Evolutionary conservation across 1,284 basidiomycete species (phyloP).

Genomic region (Ustilago trichophora): DNA sequence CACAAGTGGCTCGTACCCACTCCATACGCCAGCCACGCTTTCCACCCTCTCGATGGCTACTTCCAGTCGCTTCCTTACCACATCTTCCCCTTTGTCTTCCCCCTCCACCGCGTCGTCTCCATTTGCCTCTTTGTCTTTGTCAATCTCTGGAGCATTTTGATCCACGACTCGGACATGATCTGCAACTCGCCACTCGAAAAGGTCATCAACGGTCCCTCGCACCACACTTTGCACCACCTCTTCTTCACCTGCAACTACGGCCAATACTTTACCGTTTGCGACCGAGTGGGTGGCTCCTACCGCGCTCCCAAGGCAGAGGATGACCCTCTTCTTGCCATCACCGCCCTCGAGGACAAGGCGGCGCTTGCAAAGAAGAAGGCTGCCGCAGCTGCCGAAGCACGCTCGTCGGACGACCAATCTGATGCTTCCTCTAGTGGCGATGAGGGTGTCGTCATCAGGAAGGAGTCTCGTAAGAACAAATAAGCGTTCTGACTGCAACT

Average conservation of each 20-base stretch:
- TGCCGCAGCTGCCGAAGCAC: background rate
- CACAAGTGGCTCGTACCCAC: conserved; percentile 99
- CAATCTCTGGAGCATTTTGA: conserved; percentile 69
- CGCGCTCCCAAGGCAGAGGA: conserved; percentile 82
- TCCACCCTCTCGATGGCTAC: conserved; percentile 96
- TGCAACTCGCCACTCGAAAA: conserved; percentile 88
- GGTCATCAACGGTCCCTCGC: conserved; percentile 95
- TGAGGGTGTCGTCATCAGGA: conserved; percentile 38
- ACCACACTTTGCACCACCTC: conserved; percentile 94
- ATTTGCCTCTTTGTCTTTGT: conserved; percentile 65
- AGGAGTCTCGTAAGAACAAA: conserved; percentile 39
- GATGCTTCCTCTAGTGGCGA: conserved; percentile 32
- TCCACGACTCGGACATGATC: conserved; percentile 99
- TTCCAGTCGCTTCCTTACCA: conserved; percentile 94
- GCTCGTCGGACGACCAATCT: conserved; percentile 12
- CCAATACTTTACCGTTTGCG: conserved; percentile 94
- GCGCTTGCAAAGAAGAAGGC: conserved; percentile 17
- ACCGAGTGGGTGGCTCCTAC: conserved; percentile 84
- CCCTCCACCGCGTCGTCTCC: conserved; percentile 73
- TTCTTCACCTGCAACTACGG: conserved; percentile 98
- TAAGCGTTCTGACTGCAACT: conserved; percentile 3
- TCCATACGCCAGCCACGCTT: conserved; percentile 94
- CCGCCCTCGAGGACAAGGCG: conserved; percentile 22
- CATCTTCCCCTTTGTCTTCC: conserved; percentile 89
- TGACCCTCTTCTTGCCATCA: conserved; percentile 78